Conservation (phyloP, 2,329 filamentous ascomycete genomes). For the Alternaria brassicicola region DNA sequence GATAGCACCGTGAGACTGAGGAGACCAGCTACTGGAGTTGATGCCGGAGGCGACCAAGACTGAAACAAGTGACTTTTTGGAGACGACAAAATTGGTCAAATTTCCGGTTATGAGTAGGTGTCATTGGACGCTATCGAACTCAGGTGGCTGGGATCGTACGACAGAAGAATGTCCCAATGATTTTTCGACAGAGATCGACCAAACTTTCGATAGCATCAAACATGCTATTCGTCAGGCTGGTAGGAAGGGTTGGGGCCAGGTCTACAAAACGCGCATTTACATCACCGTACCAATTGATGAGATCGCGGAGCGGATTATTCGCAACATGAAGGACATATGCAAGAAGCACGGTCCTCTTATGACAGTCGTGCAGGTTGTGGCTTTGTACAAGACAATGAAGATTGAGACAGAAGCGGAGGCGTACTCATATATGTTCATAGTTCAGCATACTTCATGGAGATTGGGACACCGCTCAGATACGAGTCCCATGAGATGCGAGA, state of each 20-base stretch:
- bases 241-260: constrained; percentile 59
- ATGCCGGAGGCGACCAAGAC: neutral
- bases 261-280: constrained; percentile 42
- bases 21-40: constrained; percentile 17
- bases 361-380: constrained; percentile 29
- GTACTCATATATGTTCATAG: neutral
- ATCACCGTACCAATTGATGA: constrained; percentile 22
- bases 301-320: constrained; percentile 14
- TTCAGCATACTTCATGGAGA: neutral
- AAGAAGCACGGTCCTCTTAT: constrained; percentile 32
- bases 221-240: constrained; percentile 58
- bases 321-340: constrained; percentile 30
- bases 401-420: constrained; percentile 38
- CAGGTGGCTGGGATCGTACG: constrained; percentile 34
- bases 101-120: neutral
- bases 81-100: neutral
- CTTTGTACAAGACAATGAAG: constrained; percentile 29
- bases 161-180: constrained; percentile 30
- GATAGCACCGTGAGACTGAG: constrained; percentile 25
- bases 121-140: neutral
- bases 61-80: neutral
- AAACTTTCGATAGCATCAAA: constrained; percentile 62
- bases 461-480: accelerated
- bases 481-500: neutral
- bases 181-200: constrained; percentile 30